Evolutionary conservation across 2,329 filamentous ascomycete species (phyloP).

Genomic region (Claviceps sp.): DNA sequence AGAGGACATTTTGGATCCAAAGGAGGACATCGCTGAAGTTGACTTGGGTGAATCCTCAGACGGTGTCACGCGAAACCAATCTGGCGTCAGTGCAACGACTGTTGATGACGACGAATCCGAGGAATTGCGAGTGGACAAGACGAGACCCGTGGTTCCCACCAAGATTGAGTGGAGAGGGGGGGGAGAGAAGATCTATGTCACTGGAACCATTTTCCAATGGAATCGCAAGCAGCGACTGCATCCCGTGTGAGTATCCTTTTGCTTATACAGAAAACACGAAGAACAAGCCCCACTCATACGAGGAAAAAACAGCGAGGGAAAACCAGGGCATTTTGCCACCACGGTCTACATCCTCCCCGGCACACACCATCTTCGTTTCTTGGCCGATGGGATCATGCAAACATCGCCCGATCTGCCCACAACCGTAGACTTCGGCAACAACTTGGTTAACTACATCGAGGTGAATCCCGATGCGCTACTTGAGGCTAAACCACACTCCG

Average conservation of each 20-base stretch:
- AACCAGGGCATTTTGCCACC: conserved; percentile 55
- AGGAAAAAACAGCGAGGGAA: conserved; percentile 29
- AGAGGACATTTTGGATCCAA: conserved; percentile 17
- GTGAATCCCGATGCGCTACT: conserved; percentile 57
- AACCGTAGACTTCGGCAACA: conserved; percentile 95
- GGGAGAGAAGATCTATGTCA: conserved; percentile 89
- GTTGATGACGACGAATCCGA: conserved; percentile 69
- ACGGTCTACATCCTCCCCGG: conserved; percentile 77
- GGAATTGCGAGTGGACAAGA: conserved; percentile 62
- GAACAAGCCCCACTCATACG: neutral
- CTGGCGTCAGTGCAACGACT: conserved; percentile 46
- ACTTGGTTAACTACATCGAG: conserved; percentile 96
- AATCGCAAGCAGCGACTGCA: conserved; percentile 84
- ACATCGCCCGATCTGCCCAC: conserved; percentile 80
- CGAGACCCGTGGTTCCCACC: conserved; percentile 68
- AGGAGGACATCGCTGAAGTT: conserved; percentile 30
- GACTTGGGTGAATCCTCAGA: conserved; percentile 36
- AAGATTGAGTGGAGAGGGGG: conserved; percentile 72
- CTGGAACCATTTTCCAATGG: conserved; percentile 95
- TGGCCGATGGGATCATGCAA: conserved; percentile 88
- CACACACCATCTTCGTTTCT: conserved; percentile 92
- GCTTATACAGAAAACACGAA: neutral
- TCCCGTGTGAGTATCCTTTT: conserved; percentile 55
- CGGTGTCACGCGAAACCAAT: conserved; percentile 39
- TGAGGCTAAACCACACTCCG: conserved; percentile 13